A percentile compares a stretch with the other conserved stretches of the same genome.
These are phyloP conservation scores for Hydrangea macrophylla DNA, from an alignment of 148 eudicot genomes.

Conservation along the genomic window DNA sequence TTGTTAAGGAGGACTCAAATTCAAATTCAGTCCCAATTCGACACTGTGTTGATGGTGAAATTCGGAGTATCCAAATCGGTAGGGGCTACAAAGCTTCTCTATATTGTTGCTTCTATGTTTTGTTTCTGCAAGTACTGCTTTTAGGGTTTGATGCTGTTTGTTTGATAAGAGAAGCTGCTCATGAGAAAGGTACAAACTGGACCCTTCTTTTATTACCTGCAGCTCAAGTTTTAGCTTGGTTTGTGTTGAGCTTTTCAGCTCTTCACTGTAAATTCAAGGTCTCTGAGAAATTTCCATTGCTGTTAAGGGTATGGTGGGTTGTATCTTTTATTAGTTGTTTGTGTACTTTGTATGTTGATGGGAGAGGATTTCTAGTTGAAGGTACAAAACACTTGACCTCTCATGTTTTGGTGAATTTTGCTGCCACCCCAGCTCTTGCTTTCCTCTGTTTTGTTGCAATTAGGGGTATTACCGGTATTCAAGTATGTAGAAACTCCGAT, in stretches of 20 bases:
- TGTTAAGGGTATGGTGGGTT: conserved; percentile 88
- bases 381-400: conserved; percentile 56
- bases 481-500: conserved; percentile 55
- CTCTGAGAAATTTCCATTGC: conserved; percentile 59
- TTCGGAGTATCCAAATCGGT: conserved; percentile 47
- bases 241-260: conserved; percentile 65
- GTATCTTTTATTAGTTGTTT: conserved; percentile 63
- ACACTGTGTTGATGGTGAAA: conserved; percentile 41
- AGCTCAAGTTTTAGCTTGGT: conserved; percentile 75
- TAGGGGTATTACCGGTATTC: conserved; percentile 74
- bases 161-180: conserved; percentile 45
- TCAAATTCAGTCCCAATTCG: conserved; percentile 34
- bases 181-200: conserved; percentile 48
- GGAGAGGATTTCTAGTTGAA: conserved; percentile 45
- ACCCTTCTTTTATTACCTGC: conserved; percentile 56
- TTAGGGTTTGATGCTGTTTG: conserved; percentile 68
- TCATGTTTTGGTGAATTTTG: conserved; percentile 69
- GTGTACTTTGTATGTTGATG: conserved; percentile 62
- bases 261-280: conserved; percentile 63
- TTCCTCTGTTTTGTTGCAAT: conserved; percentile 70
- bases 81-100: conserved; percentile 50
- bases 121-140: conserved; percentile 61
- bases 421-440: conserved; percentile 60
- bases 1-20: conserved; percentile 53
- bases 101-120: conserved; percentile 75